Conservation (phyloP, 2,329 filamentous ascomycete genomes). For the Monosporascus sp. region DNA sequence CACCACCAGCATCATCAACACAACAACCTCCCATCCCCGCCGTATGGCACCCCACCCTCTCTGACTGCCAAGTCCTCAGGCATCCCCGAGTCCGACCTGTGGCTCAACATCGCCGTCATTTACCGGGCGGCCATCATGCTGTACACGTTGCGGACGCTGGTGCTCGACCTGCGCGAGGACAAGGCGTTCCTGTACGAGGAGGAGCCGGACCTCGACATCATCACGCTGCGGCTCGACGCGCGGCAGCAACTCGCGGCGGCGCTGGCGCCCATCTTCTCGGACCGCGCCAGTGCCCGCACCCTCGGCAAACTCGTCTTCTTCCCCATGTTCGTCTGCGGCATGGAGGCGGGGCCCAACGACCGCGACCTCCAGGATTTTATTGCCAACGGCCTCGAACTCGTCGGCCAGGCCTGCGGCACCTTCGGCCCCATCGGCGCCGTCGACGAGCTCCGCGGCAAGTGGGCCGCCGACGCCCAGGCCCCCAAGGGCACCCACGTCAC, state of each 20-base stretch:
- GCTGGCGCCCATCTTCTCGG: constrained; percentile 8
- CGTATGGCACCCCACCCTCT: not conserved
- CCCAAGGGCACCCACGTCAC: constrained; percentile 4
- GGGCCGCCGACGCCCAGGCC: constrained; percentile 6
- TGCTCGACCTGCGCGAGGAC: constrained; percentile 7
- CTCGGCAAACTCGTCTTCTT: constrained; percentile 13
- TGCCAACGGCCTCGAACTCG: constrained; percentile 4
- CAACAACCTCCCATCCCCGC: not conserved
- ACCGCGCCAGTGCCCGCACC: constrained; percentile 2
- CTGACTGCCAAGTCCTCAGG: not conserved
- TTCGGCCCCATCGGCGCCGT: constrained; percentile 11
- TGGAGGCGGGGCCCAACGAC: constrained; percentile 6
- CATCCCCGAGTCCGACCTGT: constrained; percentile 3
- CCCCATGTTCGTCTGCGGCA: constrained; percentile 11
- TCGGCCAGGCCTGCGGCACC: constrained; percentile 9
- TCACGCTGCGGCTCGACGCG: constrained; percentile 1
- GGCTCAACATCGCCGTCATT: constrained; percentile 9
- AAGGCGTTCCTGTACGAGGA: constrained; percentile 4
- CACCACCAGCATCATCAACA: not conserved
- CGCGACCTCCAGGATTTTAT: constrained; percentile 5
- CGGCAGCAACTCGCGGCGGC: constrained; percentile 2
- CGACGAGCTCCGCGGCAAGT: constrained; percentile 10
- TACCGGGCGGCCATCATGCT: constrained; percentile 8
- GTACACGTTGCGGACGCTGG: constrained; percentile 9
- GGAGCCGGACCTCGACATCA: not conserved